Base-by-base conservation (phyloP, 1,284 basidiomycete species). In the Pulchroboletus neoregius region DNA sequence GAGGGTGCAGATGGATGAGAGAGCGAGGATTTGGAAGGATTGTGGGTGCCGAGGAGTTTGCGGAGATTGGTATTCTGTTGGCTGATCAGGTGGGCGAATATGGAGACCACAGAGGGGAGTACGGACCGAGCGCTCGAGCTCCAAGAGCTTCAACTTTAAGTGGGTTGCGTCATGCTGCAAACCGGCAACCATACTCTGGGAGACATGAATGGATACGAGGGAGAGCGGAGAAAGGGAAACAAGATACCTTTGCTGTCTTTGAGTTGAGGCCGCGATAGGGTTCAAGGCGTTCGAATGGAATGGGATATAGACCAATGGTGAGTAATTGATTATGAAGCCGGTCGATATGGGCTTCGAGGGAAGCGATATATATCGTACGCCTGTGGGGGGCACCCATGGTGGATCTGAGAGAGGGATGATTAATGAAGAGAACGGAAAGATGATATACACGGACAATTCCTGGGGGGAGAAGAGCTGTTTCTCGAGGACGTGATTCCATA, bases 401-500 rank as follows among this genome's bases (percentile, higher is more conserved):
- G 6, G 82, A 80, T 42, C 82, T 84, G 50, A 15, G 16, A n/a
- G 13, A 9, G 28, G 27, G 8, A 24, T 39, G 40, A n/a, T 11
- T 10, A 16, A 16, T 2, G 9, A n/a, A 20, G 20, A 8, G 26
- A n/a, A n/a, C 0, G 10, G 16, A 38, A 13, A 26, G 15, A 13
- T 30, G 46, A 38, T 7, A 13, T 2, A 22, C 18, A 69, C 74
- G 43, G 56, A 83, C 82, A 87, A 62, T 62, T 87, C 84, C 42
- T 78, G 74, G 0, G 82, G 74, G 2, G 68, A 74, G 64, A 88
- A 88, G 20, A 88, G 67, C 12, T 70, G 70, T 58, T 86, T 86
- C 63, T 88, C 85, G 48, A 86, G 73, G 1, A 78, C 76, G 53
- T 86, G 84, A 41, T 81, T 83, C 84, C 84, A 88, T 18, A 83